Base-by-base conservation (phyloP, 805 yeast species). In the Hanseniaspora hatyaiensis region DNA sequence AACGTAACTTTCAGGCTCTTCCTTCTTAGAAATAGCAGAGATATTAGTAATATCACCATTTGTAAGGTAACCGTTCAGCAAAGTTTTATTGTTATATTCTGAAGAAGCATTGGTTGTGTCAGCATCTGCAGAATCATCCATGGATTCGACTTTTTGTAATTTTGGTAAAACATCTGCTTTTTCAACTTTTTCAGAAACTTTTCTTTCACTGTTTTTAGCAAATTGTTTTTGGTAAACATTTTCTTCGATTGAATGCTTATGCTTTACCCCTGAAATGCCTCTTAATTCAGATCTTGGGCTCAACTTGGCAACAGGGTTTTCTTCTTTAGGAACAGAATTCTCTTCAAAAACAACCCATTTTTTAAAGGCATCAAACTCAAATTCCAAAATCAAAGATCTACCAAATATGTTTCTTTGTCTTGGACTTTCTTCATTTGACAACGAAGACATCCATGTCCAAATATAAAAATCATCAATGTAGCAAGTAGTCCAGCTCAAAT, bases 401-500 rank as follows among this genome's bases (percentile, higher is more conserved):
- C 95, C 95, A 66, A 86, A 86, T 1, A 80, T 61, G 28, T 73
- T 72, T 60, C 82, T 82, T 54, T 77, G 77, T 20, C 67, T 62
- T 28, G 72, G 68, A 0, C 86, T 75, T 57, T 83, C 82, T 58
- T 86, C 95, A 28, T 78, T 71, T 0, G 84, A 84, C 20, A 85
- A 59, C 2, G 86, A 73, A 1, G 87, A 76, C 57, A 85, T 67
- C 95, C 95, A 86, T 0, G 95, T 75, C 95, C 95, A 86, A 24
- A 85, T 83, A 57, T 80, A 86, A 61, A 82, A 86, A 61, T 86
- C 95, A 61, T 84, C 94, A 16, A 86, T 75, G 5, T 83, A 72
- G 1, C 82, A 80, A 51, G 82, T 72, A 8, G 74, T 65, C 8
- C 83, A 69, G 23, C 56, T 52, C 16, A 52, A 71, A 57, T 50